phyloP scores from a whole-genome alignment of 495 filamentous ascomycete genomes.

The Haplographium delicatum region DNA sequence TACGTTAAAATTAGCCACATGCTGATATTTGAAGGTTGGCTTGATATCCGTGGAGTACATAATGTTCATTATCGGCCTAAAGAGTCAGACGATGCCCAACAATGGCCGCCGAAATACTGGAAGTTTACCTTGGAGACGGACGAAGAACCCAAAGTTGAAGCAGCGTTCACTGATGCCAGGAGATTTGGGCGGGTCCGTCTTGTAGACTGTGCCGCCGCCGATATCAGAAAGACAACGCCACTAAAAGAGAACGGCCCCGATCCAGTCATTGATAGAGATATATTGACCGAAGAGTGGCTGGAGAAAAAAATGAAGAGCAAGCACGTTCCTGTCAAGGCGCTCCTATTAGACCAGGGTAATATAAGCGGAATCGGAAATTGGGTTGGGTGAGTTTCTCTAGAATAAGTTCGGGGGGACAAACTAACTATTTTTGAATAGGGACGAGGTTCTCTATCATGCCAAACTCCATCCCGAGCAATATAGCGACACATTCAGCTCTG shows the following conservation, averaged over 20 bases:
- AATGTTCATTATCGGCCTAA: slow-evolving; percentile 72
- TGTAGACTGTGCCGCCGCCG: slow-evolving; percentile 67
- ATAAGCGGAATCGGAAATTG: slow-evolving; percentile 95
- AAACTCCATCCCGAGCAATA: slow-evolving; percentile 89
- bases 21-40: slow-evolving; percentile 56
- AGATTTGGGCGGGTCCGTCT: slow-evolving; percentile 73
- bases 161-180: slow-evolving; percentile 79
- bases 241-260: slow-evolving; percentile 90
- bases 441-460: slow-evolving; percentile 86
- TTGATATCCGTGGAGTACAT: slow-evolving; percentile 72
- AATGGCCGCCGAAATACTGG: slow-evolving; percentile 88
- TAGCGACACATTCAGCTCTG: slow-evolving; percentile 70
- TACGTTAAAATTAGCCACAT: slow-evolving; percentile 16
- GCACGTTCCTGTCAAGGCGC: slow-evolving; percentile 77
- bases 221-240: slow-evolving; percentile 72
- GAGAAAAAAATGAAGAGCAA: slow-evolving; percentile 61
- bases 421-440: too few relatives aligned
- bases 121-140: slow-evolving; percentile 75
- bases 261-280: slow-evolving; percentile 75
- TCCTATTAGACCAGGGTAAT: slow-evolving; percentile 82
- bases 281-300: slow-evolving; percentile 69
- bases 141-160: slow-evolving; percentile 52
- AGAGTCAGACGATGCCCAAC: slow-evolving; percentile 47
- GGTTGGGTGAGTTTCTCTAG: slow-evolving; percentile 69
- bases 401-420: too few relatives aligned